Evolutionary conservation across 2,329 filamentous ascomycete genomes (phyloP).

Genomic region (Coniella lustricola): DNA sequence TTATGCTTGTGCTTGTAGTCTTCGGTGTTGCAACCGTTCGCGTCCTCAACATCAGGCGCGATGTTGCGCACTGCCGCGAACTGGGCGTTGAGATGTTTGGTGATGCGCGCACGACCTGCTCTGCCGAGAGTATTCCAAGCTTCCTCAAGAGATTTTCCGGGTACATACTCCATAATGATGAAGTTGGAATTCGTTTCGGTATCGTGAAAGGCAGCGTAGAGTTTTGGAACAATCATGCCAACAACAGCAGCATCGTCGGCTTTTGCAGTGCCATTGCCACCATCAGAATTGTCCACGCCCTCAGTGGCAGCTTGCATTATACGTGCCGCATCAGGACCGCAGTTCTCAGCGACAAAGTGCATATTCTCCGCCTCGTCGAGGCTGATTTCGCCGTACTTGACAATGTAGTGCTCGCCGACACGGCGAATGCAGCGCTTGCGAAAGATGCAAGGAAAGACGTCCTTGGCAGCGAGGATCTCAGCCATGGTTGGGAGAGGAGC

Average conservation of each 20-base stretch:
- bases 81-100: not conserved
- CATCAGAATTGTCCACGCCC: too few relatives aligned
- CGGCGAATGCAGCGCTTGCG: not conserved
- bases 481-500: not conserved
- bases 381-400: not conserved
- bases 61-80: not conserved
- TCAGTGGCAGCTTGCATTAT: too few relatives aligned
- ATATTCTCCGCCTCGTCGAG: constrained; percentile 2
- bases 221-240: not conserved
- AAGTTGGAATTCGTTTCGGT: not conserved
- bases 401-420: not conserved
- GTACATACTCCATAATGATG: constrained; percentile 2
- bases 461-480: not conserved
- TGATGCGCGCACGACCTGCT: not conserved
- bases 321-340: too few relatives aligned
- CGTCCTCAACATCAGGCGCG: not conserved
- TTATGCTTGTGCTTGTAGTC: too few relatives aligned
- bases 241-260: too few relatives aligned
- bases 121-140: not conserved
- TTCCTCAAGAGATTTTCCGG: not conserved
- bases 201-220: constrained; percentile 1
- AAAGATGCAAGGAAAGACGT: constrained; percentile 1
- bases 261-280: too few relatives aligned
- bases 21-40: too few relatives aligned
- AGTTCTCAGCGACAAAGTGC: not conserved